Evolutionary conservation across 495 filamentous ascomycete species (phyloP), one percentile per base, ranked within the genome.

Genomic region (Penicillium coprophilum): DNA sequence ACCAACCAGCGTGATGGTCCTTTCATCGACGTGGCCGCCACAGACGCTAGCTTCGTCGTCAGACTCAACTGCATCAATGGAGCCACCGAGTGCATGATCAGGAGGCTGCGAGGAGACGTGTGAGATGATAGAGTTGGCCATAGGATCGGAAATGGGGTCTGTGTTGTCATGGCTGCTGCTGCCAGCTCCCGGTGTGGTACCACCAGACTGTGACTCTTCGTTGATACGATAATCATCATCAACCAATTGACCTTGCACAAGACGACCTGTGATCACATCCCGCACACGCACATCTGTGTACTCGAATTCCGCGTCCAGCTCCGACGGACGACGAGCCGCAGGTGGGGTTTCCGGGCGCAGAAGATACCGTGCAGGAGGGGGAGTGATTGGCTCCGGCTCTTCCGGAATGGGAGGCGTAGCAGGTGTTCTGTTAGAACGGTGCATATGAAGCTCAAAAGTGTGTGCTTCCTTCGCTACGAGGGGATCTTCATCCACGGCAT

Each of bases 191-290:
- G 74, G 67, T 17, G 71, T 79, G 9, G 73, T 72, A n/a, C 81
- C 74, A 19, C 80, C 85, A 20, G 71, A 76, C 19, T 80, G 83
- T 53, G 81, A 73, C 5, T 84, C 82, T 9, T 92, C 95, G 7
- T 88, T 85, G 9, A 88, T 91, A n/a, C 86, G 87, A 64, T 91
- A 91, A 67, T 96, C 87, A 71, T 98, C 94, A 49, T 96, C 87
- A 13, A 98, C 95, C 63, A 98, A 88, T 65, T 97, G 94, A 17
- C 94, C 94, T 58, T 97, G 92, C n/a, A 97, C 82, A 32, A 98
- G 78, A 31, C 94, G 85, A 31, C 91, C 95, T 39, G 92, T 93
- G 41, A 91, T 92, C 38, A 98, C 92, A 69, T 97, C 91, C 39
- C 85, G 82, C 24, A 91, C 93, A 43, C 91, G 85, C 68, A 90